A percentile compares a stretch with the other conserved stretches of the same genome.
Evolutionary conservation across 106 monocot genomes (phyloP).

Genomic region (Dactylorhiza incarnata): DNA sequence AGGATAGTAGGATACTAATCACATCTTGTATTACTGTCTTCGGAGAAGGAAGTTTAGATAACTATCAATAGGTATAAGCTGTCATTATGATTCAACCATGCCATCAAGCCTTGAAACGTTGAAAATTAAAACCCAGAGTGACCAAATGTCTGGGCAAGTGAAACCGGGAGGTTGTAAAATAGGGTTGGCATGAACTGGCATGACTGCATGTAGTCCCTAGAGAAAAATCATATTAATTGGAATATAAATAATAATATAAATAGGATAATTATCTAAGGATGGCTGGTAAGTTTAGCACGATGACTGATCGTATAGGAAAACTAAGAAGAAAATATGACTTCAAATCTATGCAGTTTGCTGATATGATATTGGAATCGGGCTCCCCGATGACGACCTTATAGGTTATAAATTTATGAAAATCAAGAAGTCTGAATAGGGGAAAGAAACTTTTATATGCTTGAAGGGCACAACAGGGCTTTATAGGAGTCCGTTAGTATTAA

Average conservation of each 20-base stretch:
- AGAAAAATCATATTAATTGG: not conserved
- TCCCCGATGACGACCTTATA: too few species aligned
- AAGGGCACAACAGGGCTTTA: too few species aligned
- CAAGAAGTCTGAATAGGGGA: too few species aligned
- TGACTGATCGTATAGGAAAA: too few species aligned
- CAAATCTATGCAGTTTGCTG: too few species aligned
- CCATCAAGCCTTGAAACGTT: not conserved
- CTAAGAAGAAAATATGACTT: too few species aligned
- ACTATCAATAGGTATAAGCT: not conserved
- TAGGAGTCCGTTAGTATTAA: too few species aligned
- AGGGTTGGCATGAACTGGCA: not conserved
- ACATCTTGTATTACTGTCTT: not conserved
- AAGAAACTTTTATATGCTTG: too few species aligned
- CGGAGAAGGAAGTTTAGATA: not conserved
- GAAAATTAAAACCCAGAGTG: not conserved
- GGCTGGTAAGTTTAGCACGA: too few species aligned
- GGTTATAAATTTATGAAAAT: too few species aligned
- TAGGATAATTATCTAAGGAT: too few species aligned
- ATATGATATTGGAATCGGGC: too few species aligned
- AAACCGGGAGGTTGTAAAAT: not conserved
- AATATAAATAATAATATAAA: not conserved
- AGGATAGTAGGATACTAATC: not conserved
- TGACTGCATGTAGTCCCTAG: not conserved
- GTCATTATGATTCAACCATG: not conserved
- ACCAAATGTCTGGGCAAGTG: not conserved